Base-by-base conservation (phyloP, 2,329 filamentous ascomycete species). In the Dendrostoma leiphaemia region DNA sequence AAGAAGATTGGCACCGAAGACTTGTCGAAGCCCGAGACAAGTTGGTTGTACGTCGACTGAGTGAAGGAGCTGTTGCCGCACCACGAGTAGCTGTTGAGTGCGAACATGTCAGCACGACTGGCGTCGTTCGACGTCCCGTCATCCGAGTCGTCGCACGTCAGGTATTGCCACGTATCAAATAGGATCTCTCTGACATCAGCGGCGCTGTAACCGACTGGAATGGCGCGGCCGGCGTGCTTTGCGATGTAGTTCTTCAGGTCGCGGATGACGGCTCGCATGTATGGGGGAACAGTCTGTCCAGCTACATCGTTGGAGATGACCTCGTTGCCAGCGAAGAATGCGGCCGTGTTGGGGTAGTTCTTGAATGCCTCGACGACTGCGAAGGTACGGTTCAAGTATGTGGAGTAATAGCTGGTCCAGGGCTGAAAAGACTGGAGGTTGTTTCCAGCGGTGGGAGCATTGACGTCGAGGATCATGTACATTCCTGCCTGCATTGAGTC, bases 201-300 rank as follows among this genome's bases (percentile, higher is more conserved):
- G 56, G 89, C 89, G 6, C 88, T 91, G 78, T 92, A 92, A 41
- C 89, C 89, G 54, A 91, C 86, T 21, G 89, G 88, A 61, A 92
- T 88, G 57, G 73, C 63, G 62, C 89, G 86, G 66, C 83, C 78
- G 57, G 81, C 74, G 66, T 88, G 83, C 66, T 84, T 85, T 71
- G 84, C 82, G 73, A 91, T 85, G 76, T 92, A 92, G 68, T 85
- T 86, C 78, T 90, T 91, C 69, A 92, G 78, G 71, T 92, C 89
- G 65, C 89, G 86, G 44, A 86, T 91, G 59, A 90, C 83, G 59
- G 89, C 89, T 71, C 84, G 80, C 61, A 86, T 76, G 69, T 90
- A 92, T n/a, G 84, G 86, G 38, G 88, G 87, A 31, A 83, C 84
- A 50, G 69, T 71, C 50, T 76, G 71, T 59, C 82, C 86, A 34